A percentile compares a stretch with the other conserved stretches of the same genome.
These are phyloP conservation scores for Fragaria vesca DNA, from an alignment of 306 rosid genomes.

Conservation along the genomic window DNA sequence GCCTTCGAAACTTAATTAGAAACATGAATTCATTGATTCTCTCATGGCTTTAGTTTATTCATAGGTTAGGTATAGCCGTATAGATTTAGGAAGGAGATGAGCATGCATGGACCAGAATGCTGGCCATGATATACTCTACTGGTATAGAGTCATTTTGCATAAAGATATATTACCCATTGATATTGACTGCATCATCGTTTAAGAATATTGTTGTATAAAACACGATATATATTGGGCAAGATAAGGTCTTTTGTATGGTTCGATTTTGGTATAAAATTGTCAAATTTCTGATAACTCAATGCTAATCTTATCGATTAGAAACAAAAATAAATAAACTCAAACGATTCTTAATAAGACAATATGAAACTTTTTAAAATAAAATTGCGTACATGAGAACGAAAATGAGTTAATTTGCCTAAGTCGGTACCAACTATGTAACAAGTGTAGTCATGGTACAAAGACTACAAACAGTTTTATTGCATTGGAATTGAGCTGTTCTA, in stretches of 20 bases:
- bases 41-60: constrained; percentile 25
- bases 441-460: no score
- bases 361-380: no score
- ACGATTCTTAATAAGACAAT: neutral
- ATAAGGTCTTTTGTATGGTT: neutral
- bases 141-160: neutral
- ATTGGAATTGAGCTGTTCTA: no score
- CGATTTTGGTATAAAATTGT: neutral
- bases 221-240: no score
- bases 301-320: neutral
- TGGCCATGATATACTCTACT: neutral
- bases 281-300: neutral
- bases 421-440: no score
- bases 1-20: constrained; percentile 27
- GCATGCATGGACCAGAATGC: neutral
- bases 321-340: no score
- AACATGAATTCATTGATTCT: constrained; percentile 23
- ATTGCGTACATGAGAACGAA: no score
- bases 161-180: neutral
- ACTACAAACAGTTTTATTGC: no score
- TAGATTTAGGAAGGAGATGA: constrained; percentile 11
- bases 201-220: no score
- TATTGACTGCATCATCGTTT: neutral
- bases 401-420: no score
- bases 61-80: constrained; percentile 24